These are phyloP conservation scores for Diutina mesorugosa DNA, from an alignment of 1,139 yeast genomes.

Conservation along the genomic window DNA sequence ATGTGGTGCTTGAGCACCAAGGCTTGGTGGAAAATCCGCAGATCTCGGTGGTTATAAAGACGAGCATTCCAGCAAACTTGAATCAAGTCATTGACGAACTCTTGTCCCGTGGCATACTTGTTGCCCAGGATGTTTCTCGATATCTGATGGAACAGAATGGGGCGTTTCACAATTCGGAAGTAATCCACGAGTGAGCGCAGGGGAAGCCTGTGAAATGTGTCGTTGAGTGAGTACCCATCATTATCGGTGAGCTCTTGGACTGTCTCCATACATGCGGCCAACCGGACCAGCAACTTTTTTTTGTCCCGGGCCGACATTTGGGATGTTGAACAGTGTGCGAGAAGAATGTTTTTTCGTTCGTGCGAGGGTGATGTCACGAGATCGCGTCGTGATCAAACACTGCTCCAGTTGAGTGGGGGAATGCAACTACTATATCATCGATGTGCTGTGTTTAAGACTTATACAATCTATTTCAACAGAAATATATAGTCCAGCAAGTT, in stretches of 20 bases:
- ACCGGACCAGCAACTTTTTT: conserved; percentile 27
- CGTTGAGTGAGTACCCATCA: conserved; percentile 27
- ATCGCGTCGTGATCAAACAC: background rate
- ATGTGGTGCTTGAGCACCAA: conserved; percentile 53
- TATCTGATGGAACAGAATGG: conserved; percentile 30
- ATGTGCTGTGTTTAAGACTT: too few relatives aligned
- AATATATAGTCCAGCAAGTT: too few relatives aligned
- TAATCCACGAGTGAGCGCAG: conserved; percentile 35
- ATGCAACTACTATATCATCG: too few relatives aligned
- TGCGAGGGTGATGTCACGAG: background rate
- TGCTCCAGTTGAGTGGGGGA: too few relatives aligned
- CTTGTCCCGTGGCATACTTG: conserved; percentile 48
- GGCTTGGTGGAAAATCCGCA: conserved; percentile 63
- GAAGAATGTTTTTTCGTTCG: background rate
- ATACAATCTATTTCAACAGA: too few relatives aligned
- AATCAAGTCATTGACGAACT: conserved; percentile 63
- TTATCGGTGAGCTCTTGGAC: conserved; percentile 33
- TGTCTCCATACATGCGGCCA: conserved; percentile 26
- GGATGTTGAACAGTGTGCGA: background rate
- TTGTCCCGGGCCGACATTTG: conserved; percentile 19
- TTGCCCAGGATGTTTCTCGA: conserved; percentile 31
- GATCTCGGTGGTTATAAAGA: conserved; percentile 60
- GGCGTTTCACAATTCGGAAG: conserved; percentile 28
- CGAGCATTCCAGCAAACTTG: conserved; percentile 88
- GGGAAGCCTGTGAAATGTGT: conserved; percentile 41